Evolutionary conservation across 768 basidiomycete species (phyloP), one percentile per base, ranked within the genome.

Genomic region (Podaxis pistillaris): DNA sequence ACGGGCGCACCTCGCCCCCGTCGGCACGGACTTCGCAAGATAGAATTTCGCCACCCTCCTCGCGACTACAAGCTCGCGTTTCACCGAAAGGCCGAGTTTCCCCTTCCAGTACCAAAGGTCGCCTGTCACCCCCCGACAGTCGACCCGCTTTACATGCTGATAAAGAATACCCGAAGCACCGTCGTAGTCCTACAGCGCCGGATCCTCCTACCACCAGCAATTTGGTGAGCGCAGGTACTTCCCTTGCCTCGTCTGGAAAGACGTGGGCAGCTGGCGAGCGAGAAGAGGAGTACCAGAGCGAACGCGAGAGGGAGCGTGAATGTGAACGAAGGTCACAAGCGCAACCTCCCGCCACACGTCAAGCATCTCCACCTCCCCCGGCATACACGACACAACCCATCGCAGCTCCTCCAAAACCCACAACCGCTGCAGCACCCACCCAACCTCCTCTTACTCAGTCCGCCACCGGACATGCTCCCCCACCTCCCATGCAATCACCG

Each of bases 171-270:
- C 71, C 72, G 24, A 84, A 83, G 58, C 89, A 87, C 66, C 79
- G 85, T 50, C 81, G 88, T 7, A 91, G 87, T 68, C 89, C 89
- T 1, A 91, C 89, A 11, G 86, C 84, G 15, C 85, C 86, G 13
- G 89, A 91, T 60, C 75, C 75, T 15, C 77, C 79, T 22, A 82
- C 79, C n/a, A 79, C 75, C 33, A 83, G 76, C 62, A 68, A 60
- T 68, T 79, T 41, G 61, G 62, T 63, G n/a, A 56, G 65, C 22
- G 53, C 54, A 47, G 70, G 68, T 13, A 66, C 75, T 17, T 55
- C 70, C 4, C 64, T 58, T 24, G 66, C 69, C 24, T 60, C 33
- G 15, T 55, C 60, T 63, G 70, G 81, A 62, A 71, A 79, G 71
- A 82, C 76, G 6, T 84, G 84, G 81, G 77, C 75, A 5, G 74